These are phyloP conservation scores for Bromus sterilis DNA, from an alignment of 176 grass and related monocot species.

Conservation along the genomic window DNA sequence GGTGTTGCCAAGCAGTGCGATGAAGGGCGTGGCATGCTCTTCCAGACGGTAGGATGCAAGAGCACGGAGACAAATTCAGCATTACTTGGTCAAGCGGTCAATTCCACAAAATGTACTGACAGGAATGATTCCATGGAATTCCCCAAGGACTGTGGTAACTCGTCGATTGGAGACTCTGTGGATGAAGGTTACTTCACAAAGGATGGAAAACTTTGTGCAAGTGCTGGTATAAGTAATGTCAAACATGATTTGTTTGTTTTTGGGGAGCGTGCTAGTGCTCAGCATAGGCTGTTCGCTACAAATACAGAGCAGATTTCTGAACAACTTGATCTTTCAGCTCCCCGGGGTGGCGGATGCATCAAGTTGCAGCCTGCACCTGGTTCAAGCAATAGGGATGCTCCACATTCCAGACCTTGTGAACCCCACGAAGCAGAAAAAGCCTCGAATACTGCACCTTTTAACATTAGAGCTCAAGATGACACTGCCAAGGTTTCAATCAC, in stretches of 20 bases:
- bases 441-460: background rate
- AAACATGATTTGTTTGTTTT: conserved; percentile 27
- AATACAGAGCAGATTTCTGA: background rate
- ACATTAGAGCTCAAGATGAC: background rate
- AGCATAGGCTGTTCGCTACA: background rate
- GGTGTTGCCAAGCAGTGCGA: background rate
- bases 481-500: background rate
- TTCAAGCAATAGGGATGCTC: background rate
- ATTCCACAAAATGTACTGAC: background rate
- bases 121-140: background rate
- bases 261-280: conserved; percentile 15
- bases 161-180: background rate
- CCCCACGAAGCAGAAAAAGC: background rate
- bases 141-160: background rate
- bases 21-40: background rate
- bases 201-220: background rate
- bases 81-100: background rate
- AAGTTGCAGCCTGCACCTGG: conserved; percentile 1
- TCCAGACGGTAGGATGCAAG: background rate
- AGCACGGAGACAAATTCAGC: background rate
- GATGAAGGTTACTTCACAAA: conserved; percentile 1
- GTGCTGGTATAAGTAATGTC: background rate
- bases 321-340: background rate
- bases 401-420: background rate
- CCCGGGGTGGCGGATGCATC: background rate